These are phyloP conservation scores for Dipteronia sinensis DNA, from an alignment of 345 rosid species.

Conservation along the genomic window DNA sequence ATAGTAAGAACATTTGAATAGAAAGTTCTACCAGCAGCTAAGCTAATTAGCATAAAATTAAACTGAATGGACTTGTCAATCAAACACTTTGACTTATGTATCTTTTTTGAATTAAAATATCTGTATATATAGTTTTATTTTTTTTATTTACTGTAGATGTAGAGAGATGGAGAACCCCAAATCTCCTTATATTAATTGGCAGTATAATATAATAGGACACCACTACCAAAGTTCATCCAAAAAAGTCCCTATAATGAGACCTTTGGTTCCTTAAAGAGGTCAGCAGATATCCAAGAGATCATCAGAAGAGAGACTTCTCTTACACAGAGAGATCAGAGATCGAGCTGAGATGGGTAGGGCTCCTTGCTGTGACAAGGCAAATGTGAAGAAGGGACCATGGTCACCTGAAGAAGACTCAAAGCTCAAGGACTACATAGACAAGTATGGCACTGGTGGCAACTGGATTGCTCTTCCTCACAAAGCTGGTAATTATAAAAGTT, in stretches of 20 bases:
- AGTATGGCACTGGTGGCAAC: constrained; percentile 84
- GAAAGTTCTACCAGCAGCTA: constrained; percentile 33
- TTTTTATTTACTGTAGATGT: background rate
- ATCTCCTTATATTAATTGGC: constrained; percentile 33
- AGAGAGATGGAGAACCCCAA: background rate
- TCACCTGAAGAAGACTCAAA: constrained; percentile 92
- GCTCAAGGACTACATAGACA: constrained; percentile 82
- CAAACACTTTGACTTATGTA: constrained; percentile 46
- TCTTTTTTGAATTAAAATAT: constrained; percentile 11
- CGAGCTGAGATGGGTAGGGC: constrained; percentile 79
- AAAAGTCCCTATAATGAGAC: background rate
- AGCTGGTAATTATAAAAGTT: constrained; percentile 67
- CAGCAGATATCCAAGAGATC: constrained; percentile 25
- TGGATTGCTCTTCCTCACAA: constrained; percentile 95
- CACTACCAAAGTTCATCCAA: constrained; percentile 16
- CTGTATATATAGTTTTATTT: background rate
- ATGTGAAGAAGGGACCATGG: constrained; percentile 98
- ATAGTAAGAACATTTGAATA: background rate
- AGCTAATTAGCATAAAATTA: constrained; percentile 25
- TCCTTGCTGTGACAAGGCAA: constrained; percentile 97
- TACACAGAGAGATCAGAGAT: constrained; percentile 20
- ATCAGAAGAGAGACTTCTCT: constrained; percentile 10
- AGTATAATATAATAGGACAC: background rate
- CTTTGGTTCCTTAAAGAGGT: constrained; percentile 21
- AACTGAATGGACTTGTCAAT: constrained; percentile 35